A percentile compares a stretch with the other conserved stretches of the same genome.
Conservation (phyloP, 495 filamentous ascomycete species). For the Massariosphaeria phaeospora region DNA sequence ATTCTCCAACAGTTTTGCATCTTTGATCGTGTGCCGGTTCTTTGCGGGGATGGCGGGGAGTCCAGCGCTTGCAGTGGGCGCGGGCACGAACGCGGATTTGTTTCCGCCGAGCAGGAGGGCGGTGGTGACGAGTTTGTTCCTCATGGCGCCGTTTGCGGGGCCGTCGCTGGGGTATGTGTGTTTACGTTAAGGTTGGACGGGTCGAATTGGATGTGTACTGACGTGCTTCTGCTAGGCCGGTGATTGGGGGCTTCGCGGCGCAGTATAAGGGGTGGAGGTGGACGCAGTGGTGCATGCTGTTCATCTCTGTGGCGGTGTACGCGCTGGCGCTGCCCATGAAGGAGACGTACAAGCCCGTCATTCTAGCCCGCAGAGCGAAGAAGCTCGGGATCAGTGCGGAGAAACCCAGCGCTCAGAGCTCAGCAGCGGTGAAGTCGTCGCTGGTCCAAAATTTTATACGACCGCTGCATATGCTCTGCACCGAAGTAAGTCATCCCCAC, state of each 20-base stretch:
- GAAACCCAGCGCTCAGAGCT: slow-evolving; percentile 23
- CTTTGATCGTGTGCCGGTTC: slow-evolving; percentile 55
- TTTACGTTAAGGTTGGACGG: not conserved
- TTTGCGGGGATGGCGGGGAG: slow-evolving; percentile 56
- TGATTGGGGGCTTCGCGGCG: slow-evolving; percentile 60
- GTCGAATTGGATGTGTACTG: not conserved
- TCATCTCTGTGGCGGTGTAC: slow-evolving; percentile 45
- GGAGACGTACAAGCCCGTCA: slow-evolving; percentile 62
- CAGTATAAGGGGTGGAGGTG: slow-evolving; percentile 58
- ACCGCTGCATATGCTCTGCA: slow-evolving; percentile 59
- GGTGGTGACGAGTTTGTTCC: slow-evolving; percentile 45
- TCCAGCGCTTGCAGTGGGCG: slow-evolving; percentile 52
- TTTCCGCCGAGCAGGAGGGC: slow-evolving; percentile 47
- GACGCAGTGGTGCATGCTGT: slow-evolving; percentile 54
- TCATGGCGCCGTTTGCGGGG: slow-evolving; percentile 56
- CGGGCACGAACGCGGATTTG: slow-evolving; percentile 53
- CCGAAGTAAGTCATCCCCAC: slow-evolving; percentile 40
- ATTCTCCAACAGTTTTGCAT: slow-evolving; percentile 52
- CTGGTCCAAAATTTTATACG: slow-evolving; percentile 55
- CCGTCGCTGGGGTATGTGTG: slow-evolving; percentile 46
- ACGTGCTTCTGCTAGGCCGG: slow-evolving; percentile 41
- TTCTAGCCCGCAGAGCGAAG: slow-evolving; percentile 51
- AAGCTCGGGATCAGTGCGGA: slow-evolving; percentile 42
- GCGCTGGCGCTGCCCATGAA: slow-evolving; percentile 41
- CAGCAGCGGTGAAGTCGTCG: slow-evolving; percentile 45